These are phyloP conservation scores for Exophiala dermatitidis DNA, from an alignment of 2,329 filamentous ascomycete species.

Conservation along the genomic window DNA sequence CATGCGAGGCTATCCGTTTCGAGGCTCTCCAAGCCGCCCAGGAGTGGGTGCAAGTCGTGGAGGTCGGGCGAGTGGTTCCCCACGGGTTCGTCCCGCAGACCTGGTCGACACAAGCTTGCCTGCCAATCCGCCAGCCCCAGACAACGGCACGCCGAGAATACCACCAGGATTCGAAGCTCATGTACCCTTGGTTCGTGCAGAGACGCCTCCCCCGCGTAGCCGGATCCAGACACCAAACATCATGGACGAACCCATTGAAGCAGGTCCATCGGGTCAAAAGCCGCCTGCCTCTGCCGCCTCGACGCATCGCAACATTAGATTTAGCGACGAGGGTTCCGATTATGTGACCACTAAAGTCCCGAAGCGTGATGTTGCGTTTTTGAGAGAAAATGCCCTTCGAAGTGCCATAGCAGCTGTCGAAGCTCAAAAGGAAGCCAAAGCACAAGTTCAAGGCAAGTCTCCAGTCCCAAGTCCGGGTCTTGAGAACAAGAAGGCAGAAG, in stretches of 20 bases:
- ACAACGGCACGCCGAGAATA: neutral
- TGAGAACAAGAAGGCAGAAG: conserved; percentile 11
- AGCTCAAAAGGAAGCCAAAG: conserved; percentile 1
- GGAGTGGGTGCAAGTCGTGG: conserved; percentile 2
- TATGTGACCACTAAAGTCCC: conserved; percentile 7
- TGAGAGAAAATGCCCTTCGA: conserved; percentile 7
- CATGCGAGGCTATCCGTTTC: neutral
- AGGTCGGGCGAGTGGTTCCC: neutral
- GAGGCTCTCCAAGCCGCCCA: neutral
- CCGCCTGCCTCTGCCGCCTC: conserved; percentile 3
- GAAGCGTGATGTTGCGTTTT: neutral
- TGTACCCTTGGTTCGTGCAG: conserved; percentile 5
- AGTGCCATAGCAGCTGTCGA: conserved; percentile 7
- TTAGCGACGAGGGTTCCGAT: conserved; percentile 14
- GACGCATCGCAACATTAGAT: conserved; percentile 3
- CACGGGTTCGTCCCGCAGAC: neutral
- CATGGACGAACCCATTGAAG: conserved; percentile 2
- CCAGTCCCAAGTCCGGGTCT: too few relatives aligned
- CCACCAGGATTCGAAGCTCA: conserved; percentile 14
- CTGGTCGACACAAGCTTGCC: conserved; percentile 5
- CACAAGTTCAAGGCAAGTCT: neutral
- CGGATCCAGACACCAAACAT: neutral
- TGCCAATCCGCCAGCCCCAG: too few relatives aligned
- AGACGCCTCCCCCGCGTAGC: neutral
- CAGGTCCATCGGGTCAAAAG: neutral